These are phyloP conservation scores for Phycomyces blakesleeanus DNA, from an alignment of 192 early-diverging fungal species.

Conservation along the genomic window DNA sequence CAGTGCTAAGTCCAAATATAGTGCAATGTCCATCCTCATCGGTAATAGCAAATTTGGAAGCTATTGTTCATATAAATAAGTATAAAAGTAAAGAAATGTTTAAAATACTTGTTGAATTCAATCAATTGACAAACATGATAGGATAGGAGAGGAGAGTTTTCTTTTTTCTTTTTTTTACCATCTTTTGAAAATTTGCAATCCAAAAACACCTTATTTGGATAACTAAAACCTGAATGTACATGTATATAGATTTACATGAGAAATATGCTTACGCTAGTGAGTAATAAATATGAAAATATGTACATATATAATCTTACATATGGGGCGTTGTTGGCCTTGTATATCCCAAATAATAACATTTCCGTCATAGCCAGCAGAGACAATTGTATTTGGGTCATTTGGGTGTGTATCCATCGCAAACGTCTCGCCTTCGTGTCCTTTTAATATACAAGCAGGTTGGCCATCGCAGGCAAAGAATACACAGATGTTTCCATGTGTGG, in stretches of 20 bases:
- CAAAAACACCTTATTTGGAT: slow-evolving; percentile 49
- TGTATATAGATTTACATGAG: not conserved
- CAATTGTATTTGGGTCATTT: slow-evolving; percentile 57
- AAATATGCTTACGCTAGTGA: not conserved
- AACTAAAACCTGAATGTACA: not conserved
- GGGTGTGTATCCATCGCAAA: slow-evolving; percentile 80
- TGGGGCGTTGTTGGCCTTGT: slow-evolving; percentile 36
- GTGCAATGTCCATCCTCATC: slow-evolving; percentile 68
- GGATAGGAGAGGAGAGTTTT: too few relatives aligned
- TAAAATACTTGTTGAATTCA: too few relatives aligned
- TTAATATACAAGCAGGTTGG: slow-evolving; percentile 44
- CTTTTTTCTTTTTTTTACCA: too few relatives aligned
- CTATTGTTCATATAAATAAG: slow-evolving; percentile 1
- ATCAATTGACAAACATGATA: too few relatives aligned
- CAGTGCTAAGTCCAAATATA: slow-evolving; percentile 63
- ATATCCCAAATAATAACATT: slow-evolving; percentile 81
- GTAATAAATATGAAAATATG: too few relatives aligned
- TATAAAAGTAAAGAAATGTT: too few relatives aligned
- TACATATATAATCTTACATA: too few relatives aligned
- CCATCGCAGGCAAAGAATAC: slow-evolving; percentile 68
- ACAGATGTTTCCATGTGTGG: slow-evolving; percentile 60
- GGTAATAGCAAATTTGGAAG: slow-evolving; percentile 61
- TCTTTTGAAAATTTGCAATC: slow-evolving; percentile 75
- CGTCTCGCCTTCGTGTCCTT: slow-evolving; percentile 59
- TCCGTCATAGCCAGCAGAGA: slow-evolving; percentile 84